phyloP scores from a whole-genome alignment of 2,329 filamentous ascomycete genomes.

The Aspergillus uvarum region DNA sequence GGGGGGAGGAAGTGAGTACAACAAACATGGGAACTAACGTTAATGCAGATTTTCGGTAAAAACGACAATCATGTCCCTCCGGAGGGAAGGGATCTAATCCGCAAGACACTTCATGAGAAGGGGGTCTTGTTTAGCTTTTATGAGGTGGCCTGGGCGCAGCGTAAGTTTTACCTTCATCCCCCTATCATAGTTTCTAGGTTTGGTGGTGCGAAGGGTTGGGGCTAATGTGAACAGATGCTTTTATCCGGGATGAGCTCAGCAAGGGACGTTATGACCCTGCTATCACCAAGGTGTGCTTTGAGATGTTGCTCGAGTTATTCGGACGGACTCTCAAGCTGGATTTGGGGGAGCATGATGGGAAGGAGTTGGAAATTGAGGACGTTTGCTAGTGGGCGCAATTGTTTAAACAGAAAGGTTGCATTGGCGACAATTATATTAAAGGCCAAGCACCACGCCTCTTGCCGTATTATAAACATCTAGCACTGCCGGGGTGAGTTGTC shows the following conservation, averaged over 20 bases:
- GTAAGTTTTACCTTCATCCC: conserved; percentile 43
- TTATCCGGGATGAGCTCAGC: conserved; percentile 87
- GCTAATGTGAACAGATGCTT: conserved; percentile 60
- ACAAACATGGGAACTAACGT: conserved; percentile 53
- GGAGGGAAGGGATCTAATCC: conserved; percentile 77
- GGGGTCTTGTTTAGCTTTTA: conserved; percentile 77
- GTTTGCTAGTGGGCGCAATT: conserved; percentile 56
- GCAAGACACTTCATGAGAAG: conserved; percentile 74
- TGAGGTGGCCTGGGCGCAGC: conserved; percentile 90
- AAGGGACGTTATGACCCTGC: conserved; percentile 94
- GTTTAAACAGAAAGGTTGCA: not conserved
- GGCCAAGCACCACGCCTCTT: too few relatives aligned
- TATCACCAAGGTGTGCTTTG: conserved; percentile 82
- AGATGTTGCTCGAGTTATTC: conserved; percentile 86
- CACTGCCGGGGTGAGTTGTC: not conserved
- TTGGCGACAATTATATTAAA: not conserved
- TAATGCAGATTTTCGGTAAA: conserved; percentile 73
- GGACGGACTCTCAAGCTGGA: conserved; percentile 74
- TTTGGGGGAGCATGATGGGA: conserved; percentile 66
- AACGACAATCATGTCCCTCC: conserved; percentile 87
- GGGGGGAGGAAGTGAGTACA: conserved; percentile 51
- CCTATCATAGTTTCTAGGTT: not conserved
- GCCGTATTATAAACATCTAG: not conserved
- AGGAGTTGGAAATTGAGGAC: conserved; percentile 65
- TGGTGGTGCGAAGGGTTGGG: conserved; percentile 5